Conservation (phyloP, 371 early-diverging fungal species). For the Choanephora cucurbitarum region DNA sequence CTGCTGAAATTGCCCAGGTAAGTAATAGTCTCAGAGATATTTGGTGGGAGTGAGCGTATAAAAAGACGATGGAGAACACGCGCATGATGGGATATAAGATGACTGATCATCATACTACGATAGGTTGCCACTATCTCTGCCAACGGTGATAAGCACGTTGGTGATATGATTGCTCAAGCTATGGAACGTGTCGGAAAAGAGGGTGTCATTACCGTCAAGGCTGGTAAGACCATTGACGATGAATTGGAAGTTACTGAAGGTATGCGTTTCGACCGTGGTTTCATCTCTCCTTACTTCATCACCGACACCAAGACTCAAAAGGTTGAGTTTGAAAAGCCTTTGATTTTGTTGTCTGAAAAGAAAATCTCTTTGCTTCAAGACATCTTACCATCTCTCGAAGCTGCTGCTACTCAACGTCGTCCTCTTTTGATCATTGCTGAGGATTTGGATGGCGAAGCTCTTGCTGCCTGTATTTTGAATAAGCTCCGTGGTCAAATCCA, state of each 20-base stretch:
- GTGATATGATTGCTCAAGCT: conserved; percentile 93
- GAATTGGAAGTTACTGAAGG: conserved; percentile 98
- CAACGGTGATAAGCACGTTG: conserved; percentile 96
- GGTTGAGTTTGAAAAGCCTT: conserved; percentile 98
- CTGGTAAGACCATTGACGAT: conserved; percentile 97
- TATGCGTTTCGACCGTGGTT: conserved; percentile 99
- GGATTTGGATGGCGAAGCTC: conserved; percentile 97
- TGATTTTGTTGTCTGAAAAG: conserved; percentile 94
- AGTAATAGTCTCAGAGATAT: neutral
- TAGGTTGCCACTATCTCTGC: conserved; percentile 97
- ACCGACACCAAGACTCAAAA: conserved; percentile 97
- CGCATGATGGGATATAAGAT: neutral
- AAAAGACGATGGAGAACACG: neutral
- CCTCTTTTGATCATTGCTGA: conserved; percentile 97
- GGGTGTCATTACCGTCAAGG: conserved; percentile 98
- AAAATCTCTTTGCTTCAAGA: conserved; percentile 96
- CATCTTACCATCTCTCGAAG: conserved; percentile 93
- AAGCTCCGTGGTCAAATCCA: conserved; percentile 97
- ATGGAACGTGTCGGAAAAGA: conserved; percentile 99
- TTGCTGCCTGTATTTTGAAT: conserved; percentile 98
- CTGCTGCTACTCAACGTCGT: conserved; percentile 92
- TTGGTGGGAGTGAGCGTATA: conserved; percentile 1
- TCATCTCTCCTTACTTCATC: conserved; percentile 98
- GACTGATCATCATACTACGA: neutral
- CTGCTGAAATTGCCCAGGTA: conserved; percentile 93